Evolutionary conservation across 208 protist species (phyloP), one percentile per base, ranked within the genome.

Genomic region (Crithidia expoeki): DNA sequence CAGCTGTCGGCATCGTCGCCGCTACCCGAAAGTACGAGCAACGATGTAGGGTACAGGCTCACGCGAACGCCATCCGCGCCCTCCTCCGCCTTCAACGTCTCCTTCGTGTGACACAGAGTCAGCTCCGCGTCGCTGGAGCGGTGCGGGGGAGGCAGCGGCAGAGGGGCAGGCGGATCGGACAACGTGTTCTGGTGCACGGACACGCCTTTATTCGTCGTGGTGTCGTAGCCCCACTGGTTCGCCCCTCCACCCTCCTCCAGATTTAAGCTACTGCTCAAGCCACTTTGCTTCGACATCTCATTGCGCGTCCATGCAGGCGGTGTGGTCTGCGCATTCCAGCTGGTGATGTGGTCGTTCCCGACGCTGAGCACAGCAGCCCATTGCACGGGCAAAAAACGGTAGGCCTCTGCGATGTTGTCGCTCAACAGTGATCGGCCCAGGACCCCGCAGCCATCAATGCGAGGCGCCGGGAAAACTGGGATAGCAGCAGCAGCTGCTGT

Each of bases 401-500:
- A 55, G n/a, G 72, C 72, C 21, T 72, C 72, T 5, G 49, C 30
- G 25, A 40, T 58, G 53, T 17, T 33, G 30, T 23, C 44, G 4
- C 2, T 32, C n/a, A 40, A 25, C 25, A 86, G 44, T 14, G 74
- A 50, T 21, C 83, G 76, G 17, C 83, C 83, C 19, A 89, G 77
- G n/a, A 79, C 72, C 2, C 71, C 76, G 25, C 78, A 84, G 14
- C 76, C 72, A 50, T 88, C 83, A 25, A 74, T 62, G 33, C 79
- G 78, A 16, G 64, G 40, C n/a, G 69, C 58, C 32, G 47, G 49
- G 42, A 4, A 17, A 47, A 12, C 36, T 14, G 36, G 9, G 36
- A 12, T 12, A 40, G 36, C 36, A 40, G 36, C 36, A 40, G 36
- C 36, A 40, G 36, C 12, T 40, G 12, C 36, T 40, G 36, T 40